Evolutionary conservation across 2,329 filamentous ascomycete genomes (phyloP), one percentile per base, ranked within the genome.

Genomic region (Phaeosphaeriaceae sp.): DNA sequence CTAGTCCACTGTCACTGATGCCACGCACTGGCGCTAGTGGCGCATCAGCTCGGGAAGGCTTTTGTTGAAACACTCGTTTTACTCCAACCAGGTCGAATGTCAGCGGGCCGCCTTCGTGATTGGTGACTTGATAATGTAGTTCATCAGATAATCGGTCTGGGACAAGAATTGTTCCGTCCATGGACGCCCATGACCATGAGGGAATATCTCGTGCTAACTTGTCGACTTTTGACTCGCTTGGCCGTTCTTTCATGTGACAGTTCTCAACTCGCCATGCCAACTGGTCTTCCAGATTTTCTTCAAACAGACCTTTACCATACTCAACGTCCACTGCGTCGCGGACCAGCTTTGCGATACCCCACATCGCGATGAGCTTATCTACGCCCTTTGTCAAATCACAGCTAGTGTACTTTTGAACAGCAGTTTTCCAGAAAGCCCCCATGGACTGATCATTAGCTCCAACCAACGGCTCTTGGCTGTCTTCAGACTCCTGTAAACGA

Each of bases 271-370:
- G 48, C 66, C 64, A 69, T 1, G 60, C 49, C 12, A 69, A 34
- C 18, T 69, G 64, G 21, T 69, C 60, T 43, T 63, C 61, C 0
- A 68, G 46, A 28, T 57, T 49, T 3, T 53, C 20, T 43, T 60
- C 50, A 63, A 64, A 68, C 13, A 69, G 26, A 1, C 66, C 66
- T 3, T 21, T 53, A 2, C 43, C 63, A 32, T 66, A 69, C 33
- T 58, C 54, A 7, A 50, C 52, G 2, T 38, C 34, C 16, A 64
- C 44, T 13, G 32, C 52, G 26, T 67, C 66, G 2, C 60, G 52
- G 11, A 68, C 48, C 6, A 65, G 47, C 32, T 66, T 67, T 5
- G 65, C 66, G 6, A 69, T 61, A n/a, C 66, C 58, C 64, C 61
- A 69, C 12, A 68, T 52, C 4, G 66, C 64, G 5, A 63, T 49